Evolutionary conservation across 257 asterid genomes (phyloP).

Genomic region (Solanum habrochaites): DNA sequence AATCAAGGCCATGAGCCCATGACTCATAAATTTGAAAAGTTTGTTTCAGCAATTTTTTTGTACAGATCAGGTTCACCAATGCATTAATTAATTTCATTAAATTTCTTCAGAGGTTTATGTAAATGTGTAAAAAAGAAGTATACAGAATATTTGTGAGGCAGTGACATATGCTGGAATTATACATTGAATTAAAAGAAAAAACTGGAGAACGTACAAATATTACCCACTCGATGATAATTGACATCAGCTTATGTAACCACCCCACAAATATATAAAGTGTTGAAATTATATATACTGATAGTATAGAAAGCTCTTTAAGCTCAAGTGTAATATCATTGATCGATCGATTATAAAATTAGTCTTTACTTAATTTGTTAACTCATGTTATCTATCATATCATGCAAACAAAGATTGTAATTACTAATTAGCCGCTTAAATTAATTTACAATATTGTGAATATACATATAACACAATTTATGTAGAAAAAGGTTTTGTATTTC

Average conservation of each 20-base stretch:
- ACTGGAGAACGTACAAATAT: background rate
- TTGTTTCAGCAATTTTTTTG: too few relatives aligned
- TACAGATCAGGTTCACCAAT: too few relatives aligned
- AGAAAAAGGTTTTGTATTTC: background rate
- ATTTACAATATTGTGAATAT: background rate
- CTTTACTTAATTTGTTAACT: background rate
- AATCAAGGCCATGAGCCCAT: background rate
- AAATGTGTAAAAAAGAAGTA: background rate
- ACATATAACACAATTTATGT: background rate
- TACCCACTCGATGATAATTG: background rate
- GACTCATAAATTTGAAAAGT: too few relatives aligned
- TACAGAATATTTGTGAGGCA: background rate
- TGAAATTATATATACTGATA: background rate
- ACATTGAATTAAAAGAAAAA: background rate
- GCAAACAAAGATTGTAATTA: background rate
- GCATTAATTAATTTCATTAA: background rate
- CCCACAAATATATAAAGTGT: background rate
- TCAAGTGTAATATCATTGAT: background rate
- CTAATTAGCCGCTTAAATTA: background rate
- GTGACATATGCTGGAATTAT: background rate
- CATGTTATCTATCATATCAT: background rate
- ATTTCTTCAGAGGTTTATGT: background rate
- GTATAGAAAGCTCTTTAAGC: background rate
- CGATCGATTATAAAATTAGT: background rate
- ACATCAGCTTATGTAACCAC: background rate